Base-by-base conservation (phyloP, 768 basidiomycete species). In the Boletus vinaceobasis region DNA sequence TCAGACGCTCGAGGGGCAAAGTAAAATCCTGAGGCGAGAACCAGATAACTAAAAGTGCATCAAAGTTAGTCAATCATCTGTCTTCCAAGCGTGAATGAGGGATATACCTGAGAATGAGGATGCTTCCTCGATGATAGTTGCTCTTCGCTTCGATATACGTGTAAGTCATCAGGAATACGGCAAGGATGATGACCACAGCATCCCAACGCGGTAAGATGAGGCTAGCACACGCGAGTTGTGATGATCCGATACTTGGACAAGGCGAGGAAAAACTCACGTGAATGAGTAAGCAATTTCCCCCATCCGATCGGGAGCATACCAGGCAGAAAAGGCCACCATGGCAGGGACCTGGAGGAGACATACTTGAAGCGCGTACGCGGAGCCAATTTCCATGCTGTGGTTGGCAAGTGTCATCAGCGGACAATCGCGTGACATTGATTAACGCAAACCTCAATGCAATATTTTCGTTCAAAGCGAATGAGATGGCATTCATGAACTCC, bases 401-500 rank as follows among this genome's bases (percentile, higher is more conserved):
- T 55, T 38, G 10, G 23, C 23, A n/a, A 44, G 21, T 21, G 36
- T 40, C 53, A 39, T 54, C 49, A 60, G 44, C 9, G 39, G 29
- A 29, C 27, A 43, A 49, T n/a, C 8, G n/a, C 1, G 2, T 3
- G 26, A 5, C 3, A 33, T 14, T 17, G n/a, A 36, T 36, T 1
- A 27, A 31, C 6, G 58, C 82, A 46, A 61, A 93, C 95, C 93
- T 94, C 26, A 99, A 74, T 2, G 97, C 93, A 59, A 99, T 99
- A 68, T 98, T 98, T 7, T 88, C 96, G 65, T 97, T 91, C 58
- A 99, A 72, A 27, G 97, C 95, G 67, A 99, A 99, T 4, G 94
- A 96, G 57, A 98, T 94, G 47, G 97, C 97, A 67, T 98, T 98
- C 93, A 97, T 97, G 71, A 99, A 98, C 72, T 99, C 97, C 2